phyloP scores from a whole-genome alignment of 139 green algal species.

The Coelastrella sp. region DNA sequence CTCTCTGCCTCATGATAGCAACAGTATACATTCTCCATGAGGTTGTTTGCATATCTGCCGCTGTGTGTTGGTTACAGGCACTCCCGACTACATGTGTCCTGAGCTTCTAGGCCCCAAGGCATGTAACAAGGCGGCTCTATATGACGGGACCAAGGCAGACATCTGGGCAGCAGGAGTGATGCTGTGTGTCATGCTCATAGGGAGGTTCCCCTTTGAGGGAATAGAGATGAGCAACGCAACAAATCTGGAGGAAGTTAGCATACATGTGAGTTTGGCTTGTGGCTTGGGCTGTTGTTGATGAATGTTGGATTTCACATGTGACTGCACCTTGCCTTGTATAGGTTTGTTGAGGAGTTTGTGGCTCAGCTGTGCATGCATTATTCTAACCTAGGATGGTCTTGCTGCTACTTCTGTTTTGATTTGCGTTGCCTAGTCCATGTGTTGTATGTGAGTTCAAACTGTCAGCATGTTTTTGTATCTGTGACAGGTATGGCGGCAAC shows the following conservation, averaged over 20 bases:
- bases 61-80: slow-evolving; percentile 2
- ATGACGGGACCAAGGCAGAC: slow-evolving; percentile 62
- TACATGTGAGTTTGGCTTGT: slow-evolving; percentile 16
- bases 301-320: not conserved
- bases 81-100: slow-evolving; percentile 51
- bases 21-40: too few species aligned
- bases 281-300: not conserved
- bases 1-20: too few species aligned
- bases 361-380: too few species aligned
- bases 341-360: too few species aligned
- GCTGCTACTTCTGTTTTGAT: too few species aligned
- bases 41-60: not conserved
- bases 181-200: slow-evolving; percentile 83
- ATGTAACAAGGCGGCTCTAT: slow-evolving; percentile 1
- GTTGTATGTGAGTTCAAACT: too few species aligned
- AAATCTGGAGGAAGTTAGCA: slow-evolving; percentile 38
- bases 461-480: too few species aligned
- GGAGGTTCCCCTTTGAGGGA: slow-evolving; percentile 90
- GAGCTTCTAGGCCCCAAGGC: slow-evolving; percentile 74
- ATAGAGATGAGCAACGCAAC: slow-evolving; percentile 49
- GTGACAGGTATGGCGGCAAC: slow-evolving; percentile 72
- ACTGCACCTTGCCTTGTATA: too few species aligned
- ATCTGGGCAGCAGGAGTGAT: slow-evolving; percentile 81
- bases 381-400: too few species aligned
- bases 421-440: too few species aligned